phyloP scores from a whole-genome alignment of 495 filamentous ascomycete genomes.

The Penicillium longicatenatum region DNA sequence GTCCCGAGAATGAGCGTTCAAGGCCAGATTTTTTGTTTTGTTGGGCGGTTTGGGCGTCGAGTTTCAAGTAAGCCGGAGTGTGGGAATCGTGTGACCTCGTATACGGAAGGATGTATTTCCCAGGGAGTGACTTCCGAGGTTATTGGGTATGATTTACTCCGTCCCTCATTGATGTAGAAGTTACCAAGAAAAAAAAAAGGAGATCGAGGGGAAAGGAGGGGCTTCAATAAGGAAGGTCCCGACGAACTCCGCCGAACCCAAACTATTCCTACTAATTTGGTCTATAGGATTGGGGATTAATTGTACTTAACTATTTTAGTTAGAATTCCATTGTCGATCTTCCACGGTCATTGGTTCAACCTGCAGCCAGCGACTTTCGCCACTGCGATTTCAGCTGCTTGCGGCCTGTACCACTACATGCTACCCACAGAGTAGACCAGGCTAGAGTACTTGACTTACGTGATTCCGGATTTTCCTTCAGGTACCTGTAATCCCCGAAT shows the following conservation, averaged over 20 bases:
- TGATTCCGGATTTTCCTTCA: background rate
- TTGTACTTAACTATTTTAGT: background rate
- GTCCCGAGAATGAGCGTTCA: conserved; percentile 46
- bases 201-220: conserved; percentile 8
- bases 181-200: conserved; percentile 2
- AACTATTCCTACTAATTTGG: background rate
- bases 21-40: conserved; percentile 48
- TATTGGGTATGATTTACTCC: background rate
- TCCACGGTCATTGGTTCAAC: conserved; percentile 12
- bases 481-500: background rate
- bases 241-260: conserved; percentile 6
- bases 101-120: conserved; percentile 5
- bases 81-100: conserved; percentile 26
- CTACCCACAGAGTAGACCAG: too few species aligned
- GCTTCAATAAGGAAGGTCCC: conserved; percentile 5
- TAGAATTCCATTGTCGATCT: background rate
- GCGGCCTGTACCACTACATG: background rate
- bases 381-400: conserved; percentile 24
- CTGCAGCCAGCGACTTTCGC: conserved; percentile 8
- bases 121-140: background rate
- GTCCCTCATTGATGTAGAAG: background rate
- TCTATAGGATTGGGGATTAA: background rate
- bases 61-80: conserved; percentile 8
- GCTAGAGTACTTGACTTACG: background rate
- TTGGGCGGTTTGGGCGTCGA: conserved; percentile 29